Base-by-base conservation (phyloP, 192 early-diverging fungal species). In the Mortierella antarctica region DNA sequence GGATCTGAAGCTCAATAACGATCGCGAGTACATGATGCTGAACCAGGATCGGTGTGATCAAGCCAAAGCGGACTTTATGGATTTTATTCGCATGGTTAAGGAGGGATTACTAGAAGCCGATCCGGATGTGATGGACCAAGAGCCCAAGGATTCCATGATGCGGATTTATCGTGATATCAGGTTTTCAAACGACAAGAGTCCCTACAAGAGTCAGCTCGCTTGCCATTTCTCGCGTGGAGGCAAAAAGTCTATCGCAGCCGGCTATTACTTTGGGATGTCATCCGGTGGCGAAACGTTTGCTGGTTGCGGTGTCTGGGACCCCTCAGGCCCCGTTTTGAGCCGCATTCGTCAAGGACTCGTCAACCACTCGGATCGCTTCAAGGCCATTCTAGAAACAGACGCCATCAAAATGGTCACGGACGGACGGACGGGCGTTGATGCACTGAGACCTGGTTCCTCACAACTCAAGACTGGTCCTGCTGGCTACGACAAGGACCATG, bases 381-480 rank as follows among this genome's bases (percentile, higher is more conserved):
- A 72, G 12, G 81, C 82, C 56, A 67, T 83, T 49, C 57, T 90
- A 4, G 60, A 67, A 4, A 76, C 80, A 5, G 86, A 85, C 4
- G 82, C 64, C 2, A 73, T 91, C 11, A 73, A 89, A 46, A 60
- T 81, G 21, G 46, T 83, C 14, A 82, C 83, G 10, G 68, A 56
- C 17, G 86, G 86, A 5, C 67, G 70, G 20, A 77, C 62, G 6
- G 87, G 87, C 0, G 12, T 72, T 1, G 80, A 69, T 41, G 62
- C 81, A 6, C 68, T 88, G 15, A 71, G 70, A n/a, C 60, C 70
- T 15, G 55, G 70, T 2, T 50, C 40, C 0, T 80, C 82, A 12
- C 72, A 62, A 21, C 70, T 91, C 58, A 91, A 91, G 76, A 88
- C 84, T 7, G 84, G 85, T 4, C 90, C 90, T 12, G 87, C 70